These are phyloP conservation scores for Diaporthe humulicola DNA, from an alignment of 2,329 filamentous ascomycete species.

Conservation along the genomic window DNA sequence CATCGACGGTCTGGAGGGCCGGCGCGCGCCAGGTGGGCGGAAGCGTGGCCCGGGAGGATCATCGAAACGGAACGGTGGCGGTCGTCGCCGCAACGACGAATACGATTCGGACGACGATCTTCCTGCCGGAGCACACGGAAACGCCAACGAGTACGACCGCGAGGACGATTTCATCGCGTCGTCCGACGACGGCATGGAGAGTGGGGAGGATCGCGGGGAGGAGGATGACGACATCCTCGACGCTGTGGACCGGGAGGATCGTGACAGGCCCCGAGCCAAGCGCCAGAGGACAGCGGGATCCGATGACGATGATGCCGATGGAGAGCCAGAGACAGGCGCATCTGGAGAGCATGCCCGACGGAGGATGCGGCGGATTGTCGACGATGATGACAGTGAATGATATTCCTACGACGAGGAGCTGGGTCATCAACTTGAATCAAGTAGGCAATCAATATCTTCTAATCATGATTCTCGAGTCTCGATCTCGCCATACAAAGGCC, in stretches of 20 bases:
- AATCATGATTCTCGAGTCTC: background rate
- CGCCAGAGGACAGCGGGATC: constrained; percentile 65
- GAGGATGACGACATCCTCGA: constrained; percentile 70
- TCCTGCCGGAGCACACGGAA: constrained; percentile 69
- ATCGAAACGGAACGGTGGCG: constrained; percentile 43
- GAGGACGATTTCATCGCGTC: constrained; percentile 84
- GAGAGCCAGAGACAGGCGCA: constrained; percentile 59
- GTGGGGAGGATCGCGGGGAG: constrained; percentile 67
- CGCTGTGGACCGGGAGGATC: constrained; percentile 70
- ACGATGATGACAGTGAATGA: constrained; percentile 70
- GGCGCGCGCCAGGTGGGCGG: constrained; percentile 62
- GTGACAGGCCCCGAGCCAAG: constrained; percentile 60
- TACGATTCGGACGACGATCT: constrained; percentile 85
- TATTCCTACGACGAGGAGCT: background rate
- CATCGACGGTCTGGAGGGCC: constrained; percentile 75
- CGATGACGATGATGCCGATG: constrained; percentile 67
- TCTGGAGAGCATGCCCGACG: constrained; percentile 55
- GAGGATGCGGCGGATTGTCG: constrained; percentile 69
- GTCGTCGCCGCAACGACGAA: constrained; percentile 69
- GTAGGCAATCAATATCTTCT: background rate
- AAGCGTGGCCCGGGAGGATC: constrained; percentile 65
- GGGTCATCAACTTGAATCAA: background rate
- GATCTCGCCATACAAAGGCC: background rate
- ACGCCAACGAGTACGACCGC: constrained; percentile 80
- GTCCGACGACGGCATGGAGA: constrained; percentile 74